phyloP scores from a whole-genome alignment of 495 filamentous ascomycete species.

The Margaritispora aquatica region DNA sequence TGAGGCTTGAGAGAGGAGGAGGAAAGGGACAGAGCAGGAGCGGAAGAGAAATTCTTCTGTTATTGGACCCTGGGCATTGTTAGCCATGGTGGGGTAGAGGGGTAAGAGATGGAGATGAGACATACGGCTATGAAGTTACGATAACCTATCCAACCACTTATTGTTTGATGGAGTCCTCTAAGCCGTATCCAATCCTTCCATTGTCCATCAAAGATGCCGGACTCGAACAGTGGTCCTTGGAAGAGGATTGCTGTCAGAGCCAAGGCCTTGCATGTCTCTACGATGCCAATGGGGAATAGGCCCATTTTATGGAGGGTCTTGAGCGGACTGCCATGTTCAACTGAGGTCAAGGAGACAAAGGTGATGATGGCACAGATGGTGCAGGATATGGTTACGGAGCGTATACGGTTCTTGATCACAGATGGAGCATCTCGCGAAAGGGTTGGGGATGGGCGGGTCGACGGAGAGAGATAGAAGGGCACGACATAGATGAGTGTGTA shows the following conservation, averaged over 20 bases:
- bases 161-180: conserved; percentile 7
- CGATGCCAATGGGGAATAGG: conserved; percentile 62
- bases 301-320: conserved; percentile 62
- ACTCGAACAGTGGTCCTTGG: conserved; percentile 74
- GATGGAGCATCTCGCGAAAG: conserved; percentile 83
- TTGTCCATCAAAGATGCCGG: conserved; percentile 59
- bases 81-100: neutral
- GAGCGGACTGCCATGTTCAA: conserved; percentile 25
- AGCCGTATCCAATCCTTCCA: conserved; percentile 59
- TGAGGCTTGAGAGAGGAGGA: conserved; percentile 63
- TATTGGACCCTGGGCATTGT: conserved; percentile 51
- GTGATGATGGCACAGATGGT: conserved; percentile 29
- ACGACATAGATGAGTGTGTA: conserved; percentile 84
- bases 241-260: conserved; percentile 76
- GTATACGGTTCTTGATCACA: conserved; percentile 81
- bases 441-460: conserved; percentile 73
- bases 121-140: conserved; percentile 49
- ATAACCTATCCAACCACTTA: conserved; percentile 44
- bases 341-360: conserved; percentile 15
- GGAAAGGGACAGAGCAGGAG: conserved; percentile 72
- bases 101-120: conserved; percentile 3
- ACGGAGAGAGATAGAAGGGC: conserved; percentile 78
- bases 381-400: conserved; percentile 61
- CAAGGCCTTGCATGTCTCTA: conserved; percentile 52
- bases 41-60: conserved; percentile 95